Conservation (phyloP, 768 basidiomycete species). For the Termitomyces titanicus region DNA sequence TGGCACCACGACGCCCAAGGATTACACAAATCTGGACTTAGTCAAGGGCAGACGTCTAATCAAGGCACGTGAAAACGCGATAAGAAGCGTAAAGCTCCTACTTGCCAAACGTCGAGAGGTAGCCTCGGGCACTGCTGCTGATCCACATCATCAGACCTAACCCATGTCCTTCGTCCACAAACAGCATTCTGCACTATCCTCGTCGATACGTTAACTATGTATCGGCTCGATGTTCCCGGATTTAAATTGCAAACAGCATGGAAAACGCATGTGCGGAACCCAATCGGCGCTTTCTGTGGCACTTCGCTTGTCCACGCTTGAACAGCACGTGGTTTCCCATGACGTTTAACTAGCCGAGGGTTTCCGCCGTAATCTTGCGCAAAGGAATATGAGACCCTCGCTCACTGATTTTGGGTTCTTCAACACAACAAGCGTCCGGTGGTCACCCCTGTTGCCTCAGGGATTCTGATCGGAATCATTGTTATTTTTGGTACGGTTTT, state of each 20-base stretch:
- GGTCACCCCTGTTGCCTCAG: neutral
- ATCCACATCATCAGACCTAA: neutral
- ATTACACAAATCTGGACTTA: slow-evolving; percentile 58
- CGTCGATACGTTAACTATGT: neutral
- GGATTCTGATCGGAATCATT: neutral
- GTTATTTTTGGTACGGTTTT: neutral
- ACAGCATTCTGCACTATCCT: neutral
- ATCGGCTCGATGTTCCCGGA: neutral
- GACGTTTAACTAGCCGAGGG: too few relatives aligned
- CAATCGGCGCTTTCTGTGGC: neutral
- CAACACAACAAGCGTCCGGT: neutral
- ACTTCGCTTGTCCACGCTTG: neutral
- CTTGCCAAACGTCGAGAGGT: slow-evolving; percentile 36
- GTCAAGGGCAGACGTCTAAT: slow-evolving; percentile 65
- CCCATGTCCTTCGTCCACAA: neutral
- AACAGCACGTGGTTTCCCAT: neutral
- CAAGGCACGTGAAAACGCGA: slow-evolving; percentile 64
- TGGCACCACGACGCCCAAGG: slow-evolving; percentile 21
- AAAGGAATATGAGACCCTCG: neutral
- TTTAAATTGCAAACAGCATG: neutral
- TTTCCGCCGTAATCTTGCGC: neutral
- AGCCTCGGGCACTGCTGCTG: neutral
- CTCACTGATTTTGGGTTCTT: neutral
- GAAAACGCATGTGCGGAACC: neutral
- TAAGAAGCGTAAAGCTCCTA: slow-evolving; percentile 56